Evolutionary conservation across 2,329 filamentous ascomycete genomes (phyloP).

Genomic region (Ambrosiella xylebori): DNA sequence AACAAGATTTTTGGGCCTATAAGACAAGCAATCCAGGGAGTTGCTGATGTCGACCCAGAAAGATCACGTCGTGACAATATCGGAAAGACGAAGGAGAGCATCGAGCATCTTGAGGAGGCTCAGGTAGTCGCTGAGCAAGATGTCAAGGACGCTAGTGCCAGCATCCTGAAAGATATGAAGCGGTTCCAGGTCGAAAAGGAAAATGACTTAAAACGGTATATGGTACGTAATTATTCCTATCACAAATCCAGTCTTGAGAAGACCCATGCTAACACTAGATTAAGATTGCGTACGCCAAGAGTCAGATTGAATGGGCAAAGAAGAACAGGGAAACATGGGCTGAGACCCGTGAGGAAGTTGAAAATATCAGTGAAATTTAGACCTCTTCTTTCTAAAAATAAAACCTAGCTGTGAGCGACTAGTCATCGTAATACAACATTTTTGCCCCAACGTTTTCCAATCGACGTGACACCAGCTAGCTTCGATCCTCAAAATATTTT

Average conservation of each 20-base stretch:
- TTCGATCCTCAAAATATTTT: too few relatives aligned
- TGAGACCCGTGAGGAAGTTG: constrained; percentile 70
- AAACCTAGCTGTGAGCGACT: background rate
- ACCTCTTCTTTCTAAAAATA: background rate
- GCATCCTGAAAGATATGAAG: constrained; percentile 76
- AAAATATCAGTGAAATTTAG: constrained; percentile 59
- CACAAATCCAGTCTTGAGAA: background rate
- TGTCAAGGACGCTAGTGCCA: constrained; percentile 79
- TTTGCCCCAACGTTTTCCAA: background rate
- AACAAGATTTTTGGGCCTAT: constrained; percentile 89
- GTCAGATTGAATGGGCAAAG: constrained; percentile 85
- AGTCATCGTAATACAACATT: background rate
- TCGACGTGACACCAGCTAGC: too few relatives aligned
- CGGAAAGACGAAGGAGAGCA: constrained; percentile 81
- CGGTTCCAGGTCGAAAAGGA: constrained; percentile 93
- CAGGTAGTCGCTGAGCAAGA: constrained; percentile 76
- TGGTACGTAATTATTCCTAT: constrained; percentile 45
- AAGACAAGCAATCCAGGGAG: constrained; percentile 87
- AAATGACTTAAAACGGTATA: constrained; percentile 80
- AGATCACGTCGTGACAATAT: constrained; percentile 82
- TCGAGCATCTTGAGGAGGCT: constrained; percentile 76
- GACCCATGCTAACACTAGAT: constrained; percentile 15
- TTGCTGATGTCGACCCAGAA: constrained; percentile 91
- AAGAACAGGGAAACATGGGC: constrained; percentile 84
- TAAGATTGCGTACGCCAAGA: constrained; percentile 79